Base-by-base conservation (phyloP, 768 basidiomycete genomes). In the Saitozyma sp. region DNA sequence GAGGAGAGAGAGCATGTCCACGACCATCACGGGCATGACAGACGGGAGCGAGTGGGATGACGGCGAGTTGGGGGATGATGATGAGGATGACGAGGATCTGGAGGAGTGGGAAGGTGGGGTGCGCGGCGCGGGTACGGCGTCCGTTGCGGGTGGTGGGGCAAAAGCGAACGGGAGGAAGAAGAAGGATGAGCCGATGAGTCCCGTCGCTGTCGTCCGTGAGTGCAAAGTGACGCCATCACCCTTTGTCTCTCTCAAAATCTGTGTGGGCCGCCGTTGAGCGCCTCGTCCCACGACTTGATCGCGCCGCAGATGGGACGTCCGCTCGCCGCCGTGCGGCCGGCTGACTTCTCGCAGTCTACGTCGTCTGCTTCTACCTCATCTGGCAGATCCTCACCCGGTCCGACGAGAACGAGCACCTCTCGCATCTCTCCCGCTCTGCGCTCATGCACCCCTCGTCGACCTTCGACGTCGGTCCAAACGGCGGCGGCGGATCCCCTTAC, bases 311-410 rank as follows among this genome's bases (percentile, higher is more conserved):
- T 39, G 11, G n/a, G 6, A 11, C 20, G 17, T 9, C 10, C 2
- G 17, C 49, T 9, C 14, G 41, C 42, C 3, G 49, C 13, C 2
- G 20, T 59, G 57, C 55, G 4, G 4, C 8, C 37, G 1, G 3
- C 14, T 54, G 6, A 11, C 14, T 29, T 41, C 40, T 40, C 51
- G 2, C 45, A 76, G 74, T 72, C 59, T 76, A 76, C 61, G 74
- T 76, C 48, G 61, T 67, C 1, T 57, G 51, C 43, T 57, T 71
- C 52, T 76, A 73, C 58, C 29, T 71, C 20, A 67, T 76, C 54
- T 73, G 65, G 62, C 74, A 76, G 43, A 71, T 76, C 57, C 62
- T 76, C 0, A 73, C 74, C 17, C 67, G 74, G 16, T 66, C 67
- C 11, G 68, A 71, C 45, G 74, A 76, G 3, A 45, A 57, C 43